Conservation (phyloP, 768 basidiomycete genomes). For the Kwoniella europaea region DNA sequence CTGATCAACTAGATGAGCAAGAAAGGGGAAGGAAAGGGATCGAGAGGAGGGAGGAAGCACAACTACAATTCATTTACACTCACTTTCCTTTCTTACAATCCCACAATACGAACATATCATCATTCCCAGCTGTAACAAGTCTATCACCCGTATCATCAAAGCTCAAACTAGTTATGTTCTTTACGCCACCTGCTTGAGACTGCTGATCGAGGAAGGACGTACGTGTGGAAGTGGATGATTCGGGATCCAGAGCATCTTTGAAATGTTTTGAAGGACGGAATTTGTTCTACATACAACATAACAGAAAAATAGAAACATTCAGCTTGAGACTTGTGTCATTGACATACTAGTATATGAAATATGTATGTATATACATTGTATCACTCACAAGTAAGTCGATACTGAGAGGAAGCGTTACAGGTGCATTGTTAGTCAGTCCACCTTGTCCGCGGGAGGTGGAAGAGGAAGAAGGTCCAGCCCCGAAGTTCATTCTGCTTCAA, state of each 20-base stretch:
- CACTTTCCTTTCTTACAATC: slow-evolving; percentile 90
- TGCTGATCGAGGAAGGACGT: neutral
- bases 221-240: slow-evolving; percentile 4
- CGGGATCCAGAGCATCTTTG: slow-evolving; percentile 27
- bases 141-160: slow-evolving; percentile 91
- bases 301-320: neutral
- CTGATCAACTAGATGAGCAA: neutral
- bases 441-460: neutral
- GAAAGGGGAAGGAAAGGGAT: neutral
- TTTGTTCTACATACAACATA: neutral
- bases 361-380: no score
- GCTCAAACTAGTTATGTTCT: slow-evolving; percentile 72
- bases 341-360: no score
- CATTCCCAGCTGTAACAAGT: slow-evolving; percentile 84
- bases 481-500: neutral
- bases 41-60: slow-evolving; percentile 11
- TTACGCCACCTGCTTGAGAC: neutral
- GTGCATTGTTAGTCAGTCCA: neutral
- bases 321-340: no score
- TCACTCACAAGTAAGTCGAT: neutral
- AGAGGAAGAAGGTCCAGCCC: slow-evolving; percentile 1
- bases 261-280: slow-evolving; percentile 28
- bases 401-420: neutral
- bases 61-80: slow-evolving; percentile 60
- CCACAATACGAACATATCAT: slow-evolving; percentile 88